These are phyloP conservation scores for Blastobotrys serpentis DNA, from an alignment of 1,139 yeast species.

Conservation along the genomic window DNA sequence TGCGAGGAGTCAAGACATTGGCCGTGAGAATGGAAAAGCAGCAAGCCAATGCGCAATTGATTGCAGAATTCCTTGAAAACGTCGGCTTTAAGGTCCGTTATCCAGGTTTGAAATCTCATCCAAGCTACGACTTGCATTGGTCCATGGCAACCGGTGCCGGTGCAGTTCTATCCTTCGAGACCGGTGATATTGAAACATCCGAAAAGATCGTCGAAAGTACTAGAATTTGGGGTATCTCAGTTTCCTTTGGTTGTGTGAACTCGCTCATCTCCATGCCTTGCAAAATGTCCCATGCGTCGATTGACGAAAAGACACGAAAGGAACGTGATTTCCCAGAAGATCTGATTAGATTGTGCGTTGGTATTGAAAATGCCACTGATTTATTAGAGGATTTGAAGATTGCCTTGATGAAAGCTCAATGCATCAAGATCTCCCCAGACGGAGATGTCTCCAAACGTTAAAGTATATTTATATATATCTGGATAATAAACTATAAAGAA, in stretches of 20 bases:
- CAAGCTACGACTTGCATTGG: slow-evolving; percentile 75
- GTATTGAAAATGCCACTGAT: slow-evolving; percentile 70
- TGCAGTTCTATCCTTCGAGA: slow-evolving; percentile 84
- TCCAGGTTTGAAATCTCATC: slow-evolving; percentile 80
- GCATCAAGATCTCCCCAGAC: slow-evolving; percentile 40
- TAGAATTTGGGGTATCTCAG: slow-evolving; percentile 82
- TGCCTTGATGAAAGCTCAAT: slow-evolving; percentile 68
- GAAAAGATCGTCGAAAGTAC: slow-evolving; percentile 75
- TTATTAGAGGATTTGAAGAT: slow-evolving; percentile 66
- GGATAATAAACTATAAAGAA: no score
- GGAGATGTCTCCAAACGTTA: background rate
- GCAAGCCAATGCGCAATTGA: slow-evolving; percentile 69
- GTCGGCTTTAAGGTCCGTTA: slow-evolving; percentile 68
- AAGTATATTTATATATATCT: background rate
- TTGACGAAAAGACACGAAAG: slow-evolving; percentile 79
- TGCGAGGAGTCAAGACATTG: slow-evolving; percentile 83
- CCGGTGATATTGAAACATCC: slow-evolving; percentile 66
- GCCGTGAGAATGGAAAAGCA: slow-evolving; percentile 84
- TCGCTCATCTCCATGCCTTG: slow-evolving; percentile 91
- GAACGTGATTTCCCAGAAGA: slow-evolving; percentile 93
- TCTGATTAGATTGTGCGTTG: slow-evolving; percentile 81
- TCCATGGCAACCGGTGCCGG: slow-evolving; percentile 84
- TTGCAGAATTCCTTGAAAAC: slow-evolving; percentile 69
- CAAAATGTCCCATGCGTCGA: slow-evolving; percentile 95
- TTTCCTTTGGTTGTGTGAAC: slow-evolving; percentile 91